Conservation (phyloP, 495 filamentous ascomycete genomes). For the Bacidia rubella region DNA sequence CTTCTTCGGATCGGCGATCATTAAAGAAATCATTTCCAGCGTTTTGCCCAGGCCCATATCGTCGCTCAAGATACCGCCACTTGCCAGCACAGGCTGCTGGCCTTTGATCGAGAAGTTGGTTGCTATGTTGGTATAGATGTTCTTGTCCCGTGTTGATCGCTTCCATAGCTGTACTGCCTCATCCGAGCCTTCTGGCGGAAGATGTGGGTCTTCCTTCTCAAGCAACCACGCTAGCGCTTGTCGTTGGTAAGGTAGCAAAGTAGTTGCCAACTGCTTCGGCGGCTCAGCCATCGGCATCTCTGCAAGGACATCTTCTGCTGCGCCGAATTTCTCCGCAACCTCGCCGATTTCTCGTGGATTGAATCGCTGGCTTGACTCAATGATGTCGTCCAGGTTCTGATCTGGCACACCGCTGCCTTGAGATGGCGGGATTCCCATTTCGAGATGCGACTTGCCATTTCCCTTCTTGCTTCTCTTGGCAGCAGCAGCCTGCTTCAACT, state of each 20-base stretch:
- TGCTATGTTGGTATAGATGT: slow-evolving; percentile 57
- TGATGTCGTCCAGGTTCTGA: slow-evolving; percentile 45
- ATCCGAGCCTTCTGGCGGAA: slow-evolving; percentile 46
- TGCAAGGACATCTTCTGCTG: slow-evolving; percentile 52
- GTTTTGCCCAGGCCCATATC: slow-evolving; percentile 97
- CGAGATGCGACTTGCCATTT: slow-evolving; percentile 13
- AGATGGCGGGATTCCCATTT: slow-evolving; percentile 12
- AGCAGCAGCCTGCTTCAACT: slow-evolving; percentile 25
- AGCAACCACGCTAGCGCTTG: slow-evolving; percentile 77
- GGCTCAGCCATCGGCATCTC: slow-evolving; percentile 62
- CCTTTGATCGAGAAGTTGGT: slow-evolving; percentile 51
- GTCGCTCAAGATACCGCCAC: slow-evolving; percentile 78
- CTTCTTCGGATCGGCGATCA: slow-evolving; percentile 44
- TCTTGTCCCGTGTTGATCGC: slow-evolving; percentile 26
- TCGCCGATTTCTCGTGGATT: slow-evolving; percentile 54
- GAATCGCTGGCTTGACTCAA: slow-evolving; percentile 54
- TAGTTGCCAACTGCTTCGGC: slow-evolving; percentile 47
- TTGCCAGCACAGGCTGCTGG: slow-evolving; percentile 46
- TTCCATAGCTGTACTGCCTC: slow-evolving; percentile 78
- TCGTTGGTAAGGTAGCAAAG: slow-evolving; percentile 70
- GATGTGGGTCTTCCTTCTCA: slow-evolving; percentile 53
- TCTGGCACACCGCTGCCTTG: slow-evolving; percentile 18
- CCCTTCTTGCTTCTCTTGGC: slow-evolving; percentile 22
- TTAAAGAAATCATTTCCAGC: slow-evolving; percentile 70
- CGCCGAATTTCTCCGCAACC: slow-evolving; percentile 55